Conservation (phyloP, 306 rosid genomes). For the Malus orientalis region DNA sequence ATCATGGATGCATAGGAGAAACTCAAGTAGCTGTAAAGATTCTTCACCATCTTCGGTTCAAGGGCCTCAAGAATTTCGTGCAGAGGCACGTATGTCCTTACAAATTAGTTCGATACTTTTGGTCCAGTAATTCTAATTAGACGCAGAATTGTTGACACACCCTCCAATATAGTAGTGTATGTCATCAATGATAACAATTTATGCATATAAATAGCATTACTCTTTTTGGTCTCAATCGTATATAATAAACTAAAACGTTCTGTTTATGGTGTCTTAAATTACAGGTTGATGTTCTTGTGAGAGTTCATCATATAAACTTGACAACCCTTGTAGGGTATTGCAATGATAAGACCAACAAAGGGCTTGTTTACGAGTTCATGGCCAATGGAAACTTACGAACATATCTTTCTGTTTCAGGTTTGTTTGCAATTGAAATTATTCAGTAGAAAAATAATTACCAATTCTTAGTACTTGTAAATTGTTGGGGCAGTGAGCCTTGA, state of each 20-base stretch:
- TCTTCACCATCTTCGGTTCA: conserved; percentile 35
- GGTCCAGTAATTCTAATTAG: too few relatives aligned
- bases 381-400: conserved; percentile 21
- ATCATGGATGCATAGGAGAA: conserved; percentile 29
- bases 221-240: too few relatives aligned
- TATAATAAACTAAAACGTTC: background rate
- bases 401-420: conserved; percentile 33
- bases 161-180: too few relatives aligned
- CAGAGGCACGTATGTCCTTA: conserved; percentile 36
- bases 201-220: too few relatives aligned
- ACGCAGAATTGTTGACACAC: too few relatives aligned
- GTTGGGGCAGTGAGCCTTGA: too few relatives aligned
- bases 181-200: too few relatives aligned
- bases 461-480: background rate
- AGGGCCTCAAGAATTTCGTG: conserved; percentile 42
- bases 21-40: conserved; percentile 56
- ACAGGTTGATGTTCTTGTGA: conserved; percentile 29
- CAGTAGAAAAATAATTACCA: background rate
- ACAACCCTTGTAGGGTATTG: conserved; percentile 33
- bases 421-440: background rate
- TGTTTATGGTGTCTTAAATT: background rate
- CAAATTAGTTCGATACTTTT: background rate
- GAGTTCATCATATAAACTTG: conserved; percentile 36
- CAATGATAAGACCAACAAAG: conserved; percentile 16
- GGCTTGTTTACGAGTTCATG: conserved; percentile 27